phyloP scores from a whole-genome alignment of 768 basidiomycete species.

The Roridomyces roridus region DNA sequence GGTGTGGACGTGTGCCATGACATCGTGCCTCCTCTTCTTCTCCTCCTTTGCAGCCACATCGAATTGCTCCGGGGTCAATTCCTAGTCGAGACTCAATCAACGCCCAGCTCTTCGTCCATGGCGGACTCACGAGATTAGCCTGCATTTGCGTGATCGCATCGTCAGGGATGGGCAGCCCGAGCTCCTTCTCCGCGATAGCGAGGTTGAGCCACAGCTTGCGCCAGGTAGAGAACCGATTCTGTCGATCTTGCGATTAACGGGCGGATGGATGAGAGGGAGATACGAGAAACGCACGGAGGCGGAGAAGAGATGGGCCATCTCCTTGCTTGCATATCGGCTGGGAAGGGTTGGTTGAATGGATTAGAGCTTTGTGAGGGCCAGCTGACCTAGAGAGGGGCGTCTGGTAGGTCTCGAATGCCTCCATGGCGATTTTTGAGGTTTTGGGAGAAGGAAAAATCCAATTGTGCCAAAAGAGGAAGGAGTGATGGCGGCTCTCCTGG shows the following conservation, averaged over 20 bases:
- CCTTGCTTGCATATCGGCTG: slow-evolving; percentile 98
- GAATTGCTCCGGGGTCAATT: slow-evolving; percentile 89
- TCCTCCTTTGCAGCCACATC: slow-evolving; percentile 92
- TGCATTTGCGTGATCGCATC: slow-evolving; percentile 95
- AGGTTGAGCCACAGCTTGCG: slow-evolving; percentile 94
- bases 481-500: too few species aligned
- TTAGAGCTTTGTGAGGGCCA: background rate
- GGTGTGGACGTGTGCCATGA: slow-evolving; percentile 99
- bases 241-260: slow-evolving; percentile 4
- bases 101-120: background rate
- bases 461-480: too few species aligned
- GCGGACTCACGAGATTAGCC: slow-evolving; percentile 75
- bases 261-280: background rate
- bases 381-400: slow-evolving; percentile 82
- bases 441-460: background rate
- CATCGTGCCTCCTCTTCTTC: slow-evolving; percentile 97
- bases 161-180: slow-evolving; percentile 89
- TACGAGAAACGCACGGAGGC: slow-evolving; percentile 64
- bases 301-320: slow-evolving; percentile 98
- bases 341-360: background rate
- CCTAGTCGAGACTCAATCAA: slow-evolving; percentile 47
- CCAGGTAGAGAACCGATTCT: slow-evolving; percentile 98
- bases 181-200: slow-evolving; percentile 94
- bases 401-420: slow-evolving; percentile 74
- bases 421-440: slow-evolving; percentile 30